Percentiles rank a stretch among this genome's conserved stretches.
Evolutionary conservation across 1,284 basidiomycete species (phyloP).

Genomic region (Ustilago hordei): DNA sequence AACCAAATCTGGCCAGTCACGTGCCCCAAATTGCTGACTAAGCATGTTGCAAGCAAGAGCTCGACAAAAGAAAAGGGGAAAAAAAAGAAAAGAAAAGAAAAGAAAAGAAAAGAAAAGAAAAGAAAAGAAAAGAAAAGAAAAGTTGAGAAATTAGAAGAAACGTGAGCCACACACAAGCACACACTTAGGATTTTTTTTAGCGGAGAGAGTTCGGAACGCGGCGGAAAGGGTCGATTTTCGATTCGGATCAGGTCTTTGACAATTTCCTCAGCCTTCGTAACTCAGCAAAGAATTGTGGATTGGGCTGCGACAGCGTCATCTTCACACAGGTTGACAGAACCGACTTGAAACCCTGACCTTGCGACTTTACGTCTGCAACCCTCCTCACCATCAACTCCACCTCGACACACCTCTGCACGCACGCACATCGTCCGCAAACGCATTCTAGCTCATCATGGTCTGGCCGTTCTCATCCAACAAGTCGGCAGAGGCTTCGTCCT

Average conservation of each 20-base stretch:
- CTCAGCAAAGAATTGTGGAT: conserved; percentile 22
- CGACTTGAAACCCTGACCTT: neutral
- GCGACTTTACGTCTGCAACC: neutral
- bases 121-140: conserved; percentile 7
- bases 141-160: conserved; percentile 38
- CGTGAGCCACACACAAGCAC: neutral
- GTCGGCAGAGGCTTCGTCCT: conserved; percentile 36
- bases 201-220: conserved; percentile 30
- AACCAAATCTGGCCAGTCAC: conserved; percentile 33
- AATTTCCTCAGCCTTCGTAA: conserved; percentile 5
- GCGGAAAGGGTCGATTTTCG: conserved; percentile 26
- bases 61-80: neutral
- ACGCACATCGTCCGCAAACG: neutral
- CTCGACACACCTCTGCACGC: conserved; percentile 3
- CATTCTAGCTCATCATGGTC: conserved; percentile 32
- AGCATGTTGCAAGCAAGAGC: neutral
- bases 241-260: conserved; percentile 18
- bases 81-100: conserved; percentile 21
- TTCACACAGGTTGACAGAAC: neutral
- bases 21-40: conserved; percentile 28
- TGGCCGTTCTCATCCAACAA: conserved; percentile 52
- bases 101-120: conserved; percentile 17
- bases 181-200: neutral
- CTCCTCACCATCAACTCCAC: conserved; percentile 1
- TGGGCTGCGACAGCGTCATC: neutral